Base-by-base conservation (phyloP, 768 basidiomycete species). In the Lactarius hengduanensis region DNA sequence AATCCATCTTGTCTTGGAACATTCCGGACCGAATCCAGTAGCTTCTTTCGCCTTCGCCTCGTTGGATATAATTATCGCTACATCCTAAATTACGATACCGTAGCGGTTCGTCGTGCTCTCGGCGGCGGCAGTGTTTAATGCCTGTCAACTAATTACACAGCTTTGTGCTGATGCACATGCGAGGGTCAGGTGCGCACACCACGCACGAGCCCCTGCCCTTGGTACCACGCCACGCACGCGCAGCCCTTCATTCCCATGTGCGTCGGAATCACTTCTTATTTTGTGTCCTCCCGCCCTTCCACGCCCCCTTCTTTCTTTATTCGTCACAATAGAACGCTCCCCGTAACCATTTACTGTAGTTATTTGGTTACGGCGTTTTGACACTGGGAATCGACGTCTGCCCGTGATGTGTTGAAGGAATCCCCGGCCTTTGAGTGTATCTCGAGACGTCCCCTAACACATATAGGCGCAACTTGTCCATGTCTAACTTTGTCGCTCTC, bases 241-340 rank as follows among this genome's bases (percentile, higher is more conserved):
- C 45, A 63, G 57, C 56, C 40, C 18, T 47, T 15, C 40, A 4
- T n/a, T 34, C 57, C 63, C 63, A 54, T 45, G 50, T 60, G 58
- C 57, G 63, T 59, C 63, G 63, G 63, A 32, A 64, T 5, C 22
- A 38, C 30, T 28, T 15, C 1, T 65, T 59, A 9, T 60, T 64
- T 58, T 15, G 50, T 53, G 36, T 34, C 16, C 36, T 30, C 26
- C 20, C 41, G 50, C 50, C 50, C 5, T 53, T 53, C 26, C 16
- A 11, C 16, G n/a, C n/a, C 10, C n/a, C n/a, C 45, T 47, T 47
- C 50, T 15, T 26, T 15, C 13, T 53, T 26, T 26, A 9, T 50
- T 26, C 11, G 22, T 50, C 47, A 22, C 45, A 47, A 50, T 47
- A 8, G 20, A n/a, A 16, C 9, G 5, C 45, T 6, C 13, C 15